Evolutionary conservation across 768 basidiomycete species (phyloP).

Genomic region (Lepiota brunneoincarnata): DNA sequence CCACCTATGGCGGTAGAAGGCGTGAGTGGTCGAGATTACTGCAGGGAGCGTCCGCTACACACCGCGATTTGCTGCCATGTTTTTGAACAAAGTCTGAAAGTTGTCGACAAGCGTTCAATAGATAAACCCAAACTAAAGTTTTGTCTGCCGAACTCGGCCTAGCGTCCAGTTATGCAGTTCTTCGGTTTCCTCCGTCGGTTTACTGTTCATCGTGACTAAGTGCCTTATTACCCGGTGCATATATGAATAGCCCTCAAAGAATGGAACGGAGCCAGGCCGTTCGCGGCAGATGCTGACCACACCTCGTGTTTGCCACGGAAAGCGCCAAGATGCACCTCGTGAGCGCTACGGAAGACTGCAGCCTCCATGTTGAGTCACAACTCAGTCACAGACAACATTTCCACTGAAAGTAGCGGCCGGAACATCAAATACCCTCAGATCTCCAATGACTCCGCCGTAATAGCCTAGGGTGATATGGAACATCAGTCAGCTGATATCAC

Average conservation of each 20-base stretch:
- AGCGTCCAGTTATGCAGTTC: constrained; percentile 15
- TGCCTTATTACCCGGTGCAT: too few species aligned
- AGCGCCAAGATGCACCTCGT: too few species aligned
- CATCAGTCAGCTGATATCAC: constrained; percentile 2
- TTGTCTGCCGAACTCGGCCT: constrained; percentile 20
- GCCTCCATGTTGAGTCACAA: too few species aligned
- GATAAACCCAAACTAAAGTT: constrained; percentile 19
- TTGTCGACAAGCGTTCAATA: constrained; percentile 17
- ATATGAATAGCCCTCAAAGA: too few species aligned
- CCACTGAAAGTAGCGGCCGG: neutral
- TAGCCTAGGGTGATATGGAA: neutral
- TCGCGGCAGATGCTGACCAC: too few species aligned
- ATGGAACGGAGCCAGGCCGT: too few species aligned
- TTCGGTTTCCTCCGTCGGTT: constrained; percentile 15
- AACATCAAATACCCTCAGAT: neutral
- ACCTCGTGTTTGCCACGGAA: too few species aligned
- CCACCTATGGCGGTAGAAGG: too few species aligned
- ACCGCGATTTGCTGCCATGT: constrained; percentile 33
- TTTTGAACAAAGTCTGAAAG: constrained; percentile 28
- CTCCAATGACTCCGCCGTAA: constrained; percentile 1
- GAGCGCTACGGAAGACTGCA: too few species aligned
- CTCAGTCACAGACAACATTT: too few species aligned
- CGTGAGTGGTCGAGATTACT: too few species aligned
- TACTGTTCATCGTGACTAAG: too few species aligned
- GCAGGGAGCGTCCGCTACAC: constrained; percentile 7